These are phyloP conservation scores for Triglochin maritima DNA, from an alignment of 106 monocot species.

Conservation along the genomic window DNA sequence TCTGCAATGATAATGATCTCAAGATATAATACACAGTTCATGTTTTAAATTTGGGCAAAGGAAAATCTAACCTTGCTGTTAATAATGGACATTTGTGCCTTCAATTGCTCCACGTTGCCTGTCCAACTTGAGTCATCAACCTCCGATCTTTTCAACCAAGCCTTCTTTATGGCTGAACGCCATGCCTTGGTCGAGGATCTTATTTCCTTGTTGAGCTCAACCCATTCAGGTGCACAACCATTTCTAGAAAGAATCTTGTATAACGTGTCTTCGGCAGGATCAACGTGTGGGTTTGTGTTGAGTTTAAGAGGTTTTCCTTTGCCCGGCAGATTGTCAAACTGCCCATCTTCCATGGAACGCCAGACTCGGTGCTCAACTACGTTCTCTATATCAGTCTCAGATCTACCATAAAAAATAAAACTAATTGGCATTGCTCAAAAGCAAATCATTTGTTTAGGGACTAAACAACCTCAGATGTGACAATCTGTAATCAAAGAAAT, in stretches of 20 bases:
- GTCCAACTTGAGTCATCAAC: conserved; percentile 27
- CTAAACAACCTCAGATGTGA: background rate
- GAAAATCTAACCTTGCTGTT: conserved; percentile 73
- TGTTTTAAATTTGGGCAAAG: too few relatives aligned
- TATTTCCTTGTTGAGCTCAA: conserved; percentile 93
- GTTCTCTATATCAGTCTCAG: conserved; percentile 78
- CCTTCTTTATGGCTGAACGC: conserved; percentile 46
- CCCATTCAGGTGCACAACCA: conserved; percentile 94
- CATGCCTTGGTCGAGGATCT: conserved; percentile 38
- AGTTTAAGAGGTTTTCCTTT: conserved; percentile 85
- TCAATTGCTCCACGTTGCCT: conserved; percentile 27
- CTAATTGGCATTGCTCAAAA: background rate
- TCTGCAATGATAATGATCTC: conserved; percentile 52
- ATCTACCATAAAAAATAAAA: conserved; percentile 29
- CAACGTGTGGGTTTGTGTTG: conserved; percentile 63
- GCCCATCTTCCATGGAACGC: conserved; percentile 95
- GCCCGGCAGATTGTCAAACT: conserved; percentile 90
- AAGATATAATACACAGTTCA: too few relatives aligned
- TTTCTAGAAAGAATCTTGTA: conserved; percentile 82
- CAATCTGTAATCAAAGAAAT: background rate
- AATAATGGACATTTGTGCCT: conserved; percentile 52
- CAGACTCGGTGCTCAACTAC: conserved; percentile 90
- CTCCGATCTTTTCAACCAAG: conserved; percentile 21
- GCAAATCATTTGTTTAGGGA: background rate
- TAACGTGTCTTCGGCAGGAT: conserved; percentile 90